Evolutionary conservation across 805 yeast species (phyloP), one percentile per base, ranked within the genome.

Genomic region (Ogataea neopini): DNA sequence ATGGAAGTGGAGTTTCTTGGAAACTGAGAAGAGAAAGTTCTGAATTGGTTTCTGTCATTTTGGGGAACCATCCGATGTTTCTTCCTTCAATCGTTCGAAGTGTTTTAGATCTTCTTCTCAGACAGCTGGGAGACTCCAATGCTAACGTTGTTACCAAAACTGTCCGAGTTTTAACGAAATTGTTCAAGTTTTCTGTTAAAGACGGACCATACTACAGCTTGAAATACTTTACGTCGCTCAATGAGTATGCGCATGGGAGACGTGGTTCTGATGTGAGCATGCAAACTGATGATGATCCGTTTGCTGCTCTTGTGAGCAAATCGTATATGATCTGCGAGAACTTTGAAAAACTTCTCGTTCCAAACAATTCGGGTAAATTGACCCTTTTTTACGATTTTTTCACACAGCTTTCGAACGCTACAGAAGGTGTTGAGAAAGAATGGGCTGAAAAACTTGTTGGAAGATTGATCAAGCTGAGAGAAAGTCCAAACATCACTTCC

Each of bases 21-120:
- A 83, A 79, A 52, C 64, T 86, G 15, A 69, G 94, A 49, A 68
- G 78, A 35, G 75, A 74, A 44, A 66, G 87, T 0, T 71, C 79
- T 6, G 67, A 65, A 25, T 57, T 81, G 28, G 57, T 76, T 6
- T 62, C 71, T 14, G 58, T 72, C 0, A 47, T 77, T 11, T 64
- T 76, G n/a, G 58, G 57, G 2, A 53, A 59, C 1, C 69, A 67
- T 43, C 79, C 83, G 2, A 44, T 50, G 1, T 47, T 60, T 1
- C 56, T 80, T 14, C 62, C 71, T 5, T 35, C 54, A 2, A 49
- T 77, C 7, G 74, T 72, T 46, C 48, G 60, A 2, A 36, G 47
- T 1, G 59, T 69, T 10, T 67, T 72, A 45, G 63, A 57, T 6
- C 49, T 49, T 1, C 44, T 79, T 3, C 55, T 76, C 10, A 48